Conservation (phyloP, 2,329 filamentous ascomycete genomes). For the Pyrenophora graminea region DNA sequence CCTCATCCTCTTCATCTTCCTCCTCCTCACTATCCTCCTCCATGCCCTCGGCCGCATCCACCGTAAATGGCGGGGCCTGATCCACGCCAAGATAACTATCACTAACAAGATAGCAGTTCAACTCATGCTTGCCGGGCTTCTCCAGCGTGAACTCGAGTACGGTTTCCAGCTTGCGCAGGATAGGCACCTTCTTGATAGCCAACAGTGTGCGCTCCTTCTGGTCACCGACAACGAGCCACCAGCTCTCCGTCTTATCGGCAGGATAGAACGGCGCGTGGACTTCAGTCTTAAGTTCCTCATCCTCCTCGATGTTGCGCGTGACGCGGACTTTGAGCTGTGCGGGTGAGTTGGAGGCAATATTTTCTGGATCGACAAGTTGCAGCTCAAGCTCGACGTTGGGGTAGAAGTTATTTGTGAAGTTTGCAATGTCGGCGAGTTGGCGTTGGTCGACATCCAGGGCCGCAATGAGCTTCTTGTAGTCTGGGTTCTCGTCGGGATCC, state of each 20-base stretch:
- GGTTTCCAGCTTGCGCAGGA: constrained; percentile 76
- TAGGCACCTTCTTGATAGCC: constrained; percentile 92
- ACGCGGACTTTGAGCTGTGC: constrained; percentile 83
- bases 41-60: constrained; percentile 88
- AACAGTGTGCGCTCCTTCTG: constrained; percentile 85
- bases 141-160: constrained; percentile 88
- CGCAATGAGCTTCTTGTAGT: constrained; percentile 78
- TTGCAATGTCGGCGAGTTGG: constrained; percentile 85
- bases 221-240: constrained; percentile 97
- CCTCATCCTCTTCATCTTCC: constrained; percentile 47
- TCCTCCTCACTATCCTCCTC: constrained; percentile 91
- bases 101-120: constrained; percentile 94
- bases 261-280: constrained; percentile 98
- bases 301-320: constrained; percentile 76
- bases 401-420: constrained; percentile 95
- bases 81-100: constrained; percentile 97
- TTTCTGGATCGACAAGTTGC: constrained; percentile 78
- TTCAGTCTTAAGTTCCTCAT: constrained; percentile 73
- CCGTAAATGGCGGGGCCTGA: constrained; percentile 86
- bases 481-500: constrained; percentile 89
- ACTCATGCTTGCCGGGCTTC: constrained; percentile 77
- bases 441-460: constrained; percentile 76
- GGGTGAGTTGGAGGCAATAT: constrained; percentile 78
- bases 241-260: constrained; percentile 89
- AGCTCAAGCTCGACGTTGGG: constrained; percentile 93